phyloP scores from a whole-genome alignment of 2,329 filamentous ascomycete species.

The Helminthosporium solani region DNA sequence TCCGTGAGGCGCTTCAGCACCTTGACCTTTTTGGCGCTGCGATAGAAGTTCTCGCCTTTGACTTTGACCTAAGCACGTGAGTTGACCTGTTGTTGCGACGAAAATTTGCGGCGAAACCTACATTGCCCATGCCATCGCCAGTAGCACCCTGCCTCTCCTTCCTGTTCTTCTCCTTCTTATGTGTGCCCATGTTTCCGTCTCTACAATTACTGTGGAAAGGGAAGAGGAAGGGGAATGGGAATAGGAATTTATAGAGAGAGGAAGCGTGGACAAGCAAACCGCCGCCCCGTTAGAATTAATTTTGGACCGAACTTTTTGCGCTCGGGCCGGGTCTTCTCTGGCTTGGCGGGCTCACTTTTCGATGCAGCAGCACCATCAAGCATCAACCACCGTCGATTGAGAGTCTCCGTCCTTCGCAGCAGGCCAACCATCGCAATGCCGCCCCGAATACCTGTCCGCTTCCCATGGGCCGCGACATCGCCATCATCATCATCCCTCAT shows the following conservation, averaged over 20 bases:
- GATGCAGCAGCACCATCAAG: conserved; percentile 12
- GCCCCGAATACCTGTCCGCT: conserved; percentile 43
- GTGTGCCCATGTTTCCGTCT: conserved; percentile 69
- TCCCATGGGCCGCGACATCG: conserved; percentile 30
- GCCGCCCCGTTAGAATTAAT: conserved; percentile 5
- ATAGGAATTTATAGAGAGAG: too few species aligned
- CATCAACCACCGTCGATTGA: too few species aligned
- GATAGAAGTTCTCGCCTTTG: conserved; percentile 99
- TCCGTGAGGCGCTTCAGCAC: conserved; percentile 88
- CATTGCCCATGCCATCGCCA: conserved; percentile 85
- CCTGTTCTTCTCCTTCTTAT: conserved; percentile 86
- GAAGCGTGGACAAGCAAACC: too few species aligned
- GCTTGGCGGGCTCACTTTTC: conserved; percentile 12
- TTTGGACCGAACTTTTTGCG: conserved; percentile 10
- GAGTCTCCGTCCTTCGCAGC: conserved; percentile 1
- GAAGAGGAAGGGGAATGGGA: conserved; percentile 7
- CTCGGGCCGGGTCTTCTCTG: background rate
- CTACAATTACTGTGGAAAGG: background rate
- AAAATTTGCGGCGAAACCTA: background rate
- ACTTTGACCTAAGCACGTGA: conserved; percentile 56
- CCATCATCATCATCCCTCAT: conserved; percentile 7
- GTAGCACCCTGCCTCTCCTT: conserved; percentile 82
- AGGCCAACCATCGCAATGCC: conserved; percentile 39
- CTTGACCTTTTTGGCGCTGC: conserved; percentile 81
- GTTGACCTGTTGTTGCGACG: background rate